Evolutionary conservation across 306 rosid genomes (phyloP), one percentile per base, ranked within the genome.

Genomic region (Quercus mongolica): DNA sequence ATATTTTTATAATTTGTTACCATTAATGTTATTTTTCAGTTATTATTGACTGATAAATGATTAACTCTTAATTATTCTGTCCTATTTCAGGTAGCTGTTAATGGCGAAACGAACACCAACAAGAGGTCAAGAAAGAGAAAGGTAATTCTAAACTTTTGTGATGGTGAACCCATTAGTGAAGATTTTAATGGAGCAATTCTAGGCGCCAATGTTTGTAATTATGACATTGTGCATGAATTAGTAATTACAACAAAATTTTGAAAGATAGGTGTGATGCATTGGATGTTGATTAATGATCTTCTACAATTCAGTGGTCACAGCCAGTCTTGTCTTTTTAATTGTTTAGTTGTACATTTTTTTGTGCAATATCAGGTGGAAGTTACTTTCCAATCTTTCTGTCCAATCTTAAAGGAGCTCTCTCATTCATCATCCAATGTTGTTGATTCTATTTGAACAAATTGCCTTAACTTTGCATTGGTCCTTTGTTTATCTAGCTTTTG

Each of bases 51-150:
- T 38, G 11, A 38, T 38, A 38, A 38, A 38, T 38, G 46, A 38
- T 7, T 38, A 7, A 38, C 46, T 38, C 46, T 38, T 7, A 38
- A 38, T 38, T 38, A 38, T 7, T 38, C 46, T 38, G 46, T 38
- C 46, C 46, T 38, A 28, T 65, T 76, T 74, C 85, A 95, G 97
- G 83, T 85, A 56, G 75, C 72, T 56, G 84, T 80, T 44, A 72
- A 70, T 80, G 80, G 78, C 64, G 90, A 82, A 74, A 35, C 83
- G 17, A 69, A 81, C 51, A 84, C 79, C 68, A 75, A 80, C 77
- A 90, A 91, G 87, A 86, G 81, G 76, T 38, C 92, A 49, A 89
- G 90, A 74, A 94, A 83, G 77, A 92, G 87, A 85, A 94, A 84
- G 91, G 97, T 94, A 83, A 75, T 10, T 73, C 4, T 19, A 55